A percentile compares a stretch with the other conserved stretches of the same genome.
Evolutionary conservation across 441 rosid genomes (phyloP).

Genomic region (Viola pubescens): DNA sequence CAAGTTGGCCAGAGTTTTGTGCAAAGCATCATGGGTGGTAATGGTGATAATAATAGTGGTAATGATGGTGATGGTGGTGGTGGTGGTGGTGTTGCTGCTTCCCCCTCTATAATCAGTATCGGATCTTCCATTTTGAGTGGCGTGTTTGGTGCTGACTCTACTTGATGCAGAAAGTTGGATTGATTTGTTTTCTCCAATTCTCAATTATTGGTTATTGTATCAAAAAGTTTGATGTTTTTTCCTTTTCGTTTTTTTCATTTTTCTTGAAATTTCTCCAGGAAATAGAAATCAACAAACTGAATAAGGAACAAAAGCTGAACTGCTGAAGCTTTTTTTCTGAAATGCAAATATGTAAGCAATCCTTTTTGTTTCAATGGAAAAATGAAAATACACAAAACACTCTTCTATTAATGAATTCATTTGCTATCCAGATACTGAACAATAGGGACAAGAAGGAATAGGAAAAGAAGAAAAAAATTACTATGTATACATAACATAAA

Average conservation of each 20-base stretch:
- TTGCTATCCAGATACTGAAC: not conserved
- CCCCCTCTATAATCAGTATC: not conserved
- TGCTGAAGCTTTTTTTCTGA: no score
- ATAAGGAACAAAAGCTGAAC: no score
- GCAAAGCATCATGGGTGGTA: slow-evolving; percentile 19
- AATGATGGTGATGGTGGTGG: not conserved
- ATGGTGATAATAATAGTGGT: not conserved
- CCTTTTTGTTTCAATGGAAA: no score
- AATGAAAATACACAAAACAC: no score
- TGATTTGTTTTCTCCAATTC: not conserved
- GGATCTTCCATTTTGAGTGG: slow-evolving; percentile 11
- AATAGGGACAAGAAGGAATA: not conserved
- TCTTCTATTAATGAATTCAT: no score
- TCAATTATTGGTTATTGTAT: no score
- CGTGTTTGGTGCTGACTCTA: not conserved
- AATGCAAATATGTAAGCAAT: no score
- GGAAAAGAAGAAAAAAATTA: not conserved
- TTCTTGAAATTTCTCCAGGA: no score
- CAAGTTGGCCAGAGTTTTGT: slow-evolving; percentile 24
- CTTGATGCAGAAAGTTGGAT: not conserved
- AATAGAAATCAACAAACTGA: no score
- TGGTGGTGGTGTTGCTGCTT: not conserved
- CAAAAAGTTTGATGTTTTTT: no score
- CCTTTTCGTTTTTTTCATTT: no score
- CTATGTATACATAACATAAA: slow-evolving; percentile 17